phyloP scores from a whole-genome alignment of 2,329 filamentous ascomycete genomes.

The Aspergillus aculeatinus region DNA sequence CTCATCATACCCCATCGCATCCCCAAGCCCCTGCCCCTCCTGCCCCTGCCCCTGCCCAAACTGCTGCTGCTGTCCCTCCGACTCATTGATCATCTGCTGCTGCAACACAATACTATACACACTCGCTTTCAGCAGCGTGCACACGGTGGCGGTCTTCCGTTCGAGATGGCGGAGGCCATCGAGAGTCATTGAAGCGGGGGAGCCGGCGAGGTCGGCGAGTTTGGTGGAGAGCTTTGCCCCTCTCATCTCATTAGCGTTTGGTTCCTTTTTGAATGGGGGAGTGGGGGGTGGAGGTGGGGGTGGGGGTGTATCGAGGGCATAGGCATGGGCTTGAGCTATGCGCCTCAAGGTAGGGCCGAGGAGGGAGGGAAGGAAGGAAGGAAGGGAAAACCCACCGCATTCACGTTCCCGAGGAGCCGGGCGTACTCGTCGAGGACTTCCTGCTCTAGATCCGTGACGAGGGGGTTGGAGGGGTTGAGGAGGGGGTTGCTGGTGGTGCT shows the following conservation, averaged over 20 bases:
- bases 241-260: not conserved
- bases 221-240: constrained; percentile 32
- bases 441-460: constrained; percentile 77
- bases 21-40: constrained; percentile 21
- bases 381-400: constrained; percentile 59
- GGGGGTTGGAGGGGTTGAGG: constrained; percentile 36
- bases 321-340: too few relatives aligned
- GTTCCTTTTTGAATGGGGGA: too few relatives aligned
- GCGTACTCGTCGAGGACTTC: constrained; percentile 95
- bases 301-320: too few relatives aligned
- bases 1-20: constrained; percentile 19
- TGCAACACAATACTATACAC: constrained; percentile 98
- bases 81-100: constrained; percentile 81
- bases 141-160: constrained; percentile 90
- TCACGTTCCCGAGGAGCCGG: constrained; percentile 82
- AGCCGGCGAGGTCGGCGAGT: constrained; percentile 59
- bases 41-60: constrained; percentile 20
- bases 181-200: constrained; percentile 69
- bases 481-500: constrained; percentile 34
- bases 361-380: not conserved
- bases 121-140: constrained; percentile 93
- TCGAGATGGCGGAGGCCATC: constrained; percentile 85
- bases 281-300: too few relatives aligned
- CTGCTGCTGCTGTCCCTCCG: constrained; percentile 35
- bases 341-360: not conserved